Evolutionary conservation across 495 filamentous ascomycete genomes (phyloP), one percentile per base, ranked within the genome.

Genomic region (Neurospora sp.): DNA sequence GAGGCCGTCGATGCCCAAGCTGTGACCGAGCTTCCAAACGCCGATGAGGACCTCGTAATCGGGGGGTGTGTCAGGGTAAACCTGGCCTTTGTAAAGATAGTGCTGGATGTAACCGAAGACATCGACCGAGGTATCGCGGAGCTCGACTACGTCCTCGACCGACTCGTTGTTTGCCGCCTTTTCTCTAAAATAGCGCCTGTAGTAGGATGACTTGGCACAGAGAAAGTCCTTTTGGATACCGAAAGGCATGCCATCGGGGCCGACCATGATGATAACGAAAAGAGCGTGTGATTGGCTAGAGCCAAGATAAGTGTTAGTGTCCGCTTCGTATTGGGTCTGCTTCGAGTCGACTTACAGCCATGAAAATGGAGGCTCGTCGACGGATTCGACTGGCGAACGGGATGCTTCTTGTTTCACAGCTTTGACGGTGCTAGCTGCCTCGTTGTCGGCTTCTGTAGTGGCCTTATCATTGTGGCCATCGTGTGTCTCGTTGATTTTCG

Each of bases 181-280:
- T 20, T 80, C 78, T n/a, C 75, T 75, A 62, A 88, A 88, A 54
- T 81, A 78, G 11, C 80, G 71, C 7, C 77, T 81, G 75, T 84
- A 88, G 73, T 78, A 84, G 6, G 84, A 74, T 0, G 85, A 87
- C 70, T 86, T 86, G 20, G 83, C 79, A 46, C 82, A 84, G 16
- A 88, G 82, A 72, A 87, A 86, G 75, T 88, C 86, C 71, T 85
- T 86, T 74, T 88, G 87, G 71, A 88, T 85, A 27, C 85, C 86
- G 38, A 85, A 88, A n/a, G 86, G 84, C 7, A 73, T 74, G 70
- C 85, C 83, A 1, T 87, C 81, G 16, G 81, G 77, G n/a, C 87
- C 86, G 39, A 88, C 83, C 2, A 88, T 76, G 72, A 85, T 78
- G 40, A 88, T 85, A 46, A 85, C 84, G 70, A 88, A 87, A 27